Evolutionary conservation across 192 early-diverging fungal species (phyloP), one percentile per base, ranked within the genome.

Genomic region (Entophlyctis luteolus): DNA sequence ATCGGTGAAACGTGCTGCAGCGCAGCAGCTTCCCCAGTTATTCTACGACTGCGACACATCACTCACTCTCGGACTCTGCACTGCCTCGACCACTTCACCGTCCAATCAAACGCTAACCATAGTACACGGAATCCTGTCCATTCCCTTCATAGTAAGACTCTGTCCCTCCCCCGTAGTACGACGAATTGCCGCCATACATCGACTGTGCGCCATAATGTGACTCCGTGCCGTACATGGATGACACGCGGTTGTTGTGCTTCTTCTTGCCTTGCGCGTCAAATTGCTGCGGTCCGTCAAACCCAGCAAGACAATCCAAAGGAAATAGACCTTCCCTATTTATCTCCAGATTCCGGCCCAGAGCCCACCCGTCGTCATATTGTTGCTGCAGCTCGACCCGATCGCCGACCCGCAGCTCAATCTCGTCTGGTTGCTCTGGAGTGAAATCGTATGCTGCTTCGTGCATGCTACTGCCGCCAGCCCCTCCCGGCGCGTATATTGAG

Each of bases 291-390:
- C 8, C 47, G 5, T 48, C 31, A 5, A 42, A 35, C 8, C 46
- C 62, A 8, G 42, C 47, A 5, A 63, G 62, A 5, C 18, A 16
- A 49, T 63, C 80, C 8, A 80, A 58, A 28, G 81, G 81, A 70
- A 81, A 83, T 53, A 59, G 53, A 2, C 81, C 81, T 36, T 74
- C 78, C 70, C 73, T 65, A 16, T 77, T 73, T 14, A 76, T 77
- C 32, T 63, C 74, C 68, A 77, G 52, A 67, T 83, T 83, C 35
- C 67, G 60, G 3, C 81, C 81, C 4, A 20, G 23, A 8, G 67
- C 55, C 67, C 67, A 69, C n/a, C 28, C 55, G 35, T n/a, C 59
- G 35, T 63, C 4, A 46, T 37, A 63, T 38, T 29, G 22, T 4
- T 63, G 28, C 32, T 25, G 4, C 18, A 63, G 14, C 34, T 63